Base-by-base conservation (phyloP, 768 basidiomycete genomes). In the Hypholoma fasciculare region DNA sequence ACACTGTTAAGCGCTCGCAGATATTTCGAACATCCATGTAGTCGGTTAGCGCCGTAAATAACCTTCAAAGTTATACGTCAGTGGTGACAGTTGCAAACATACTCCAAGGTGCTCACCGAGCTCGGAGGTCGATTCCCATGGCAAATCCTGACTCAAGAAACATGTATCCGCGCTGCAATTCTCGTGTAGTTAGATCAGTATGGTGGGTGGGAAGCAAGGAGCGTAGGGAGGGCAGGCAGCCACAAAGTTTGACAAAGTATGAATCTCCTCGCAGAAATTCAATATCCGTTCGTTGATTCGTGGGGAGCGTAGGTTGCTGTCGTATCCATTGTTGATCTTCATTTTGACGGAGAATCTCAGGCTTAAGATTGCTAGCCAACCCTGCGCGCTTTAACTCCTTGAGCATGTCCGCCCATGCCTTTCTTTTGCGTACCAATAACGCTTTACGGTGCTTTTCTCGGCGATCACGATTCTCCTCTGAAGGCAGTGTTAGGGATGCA, bases 361-460 rank as follows among this genome's bases (percentile, higher is more conserved):
- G 82, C 66, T 88, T 90, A 51, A 92, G 73, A 52, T 83, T 89
- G 40, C 78, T 72, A 0, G 92, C 77, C 52, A 98, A 79, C 17
- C 97, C 97, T 17, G 83, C 77, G 1, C 83, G 81, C 69, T 92
- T 92, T 53, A 97, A 75, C 67, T 95, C 94, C 71, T 94, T 96
- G 61, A 97, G 76, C 17, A 97, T 77, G 68, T 98, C 95, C 26
- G 89, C 87, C 84, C 89, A 94, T 0, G 95, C 95, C 67, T 92
- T 92, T 60, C 90, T 79, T 76, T 98, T 99, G 49, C 92, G 84
- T 3, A 84, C 82, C 40, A 90, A 77, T 9, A 98, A 72, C 19
- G 86, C 84, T 69, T 95, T 96, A 53, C 74, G 79, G 62, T 80
- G 82, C 74, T 85, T 91, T 58, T 74, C 82, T 59, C 78, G 84